Evolutionary conservation across 352 stramenopile genomes (phyloP).

Genomic region (Salisapilia sapeloensis): DNA sequence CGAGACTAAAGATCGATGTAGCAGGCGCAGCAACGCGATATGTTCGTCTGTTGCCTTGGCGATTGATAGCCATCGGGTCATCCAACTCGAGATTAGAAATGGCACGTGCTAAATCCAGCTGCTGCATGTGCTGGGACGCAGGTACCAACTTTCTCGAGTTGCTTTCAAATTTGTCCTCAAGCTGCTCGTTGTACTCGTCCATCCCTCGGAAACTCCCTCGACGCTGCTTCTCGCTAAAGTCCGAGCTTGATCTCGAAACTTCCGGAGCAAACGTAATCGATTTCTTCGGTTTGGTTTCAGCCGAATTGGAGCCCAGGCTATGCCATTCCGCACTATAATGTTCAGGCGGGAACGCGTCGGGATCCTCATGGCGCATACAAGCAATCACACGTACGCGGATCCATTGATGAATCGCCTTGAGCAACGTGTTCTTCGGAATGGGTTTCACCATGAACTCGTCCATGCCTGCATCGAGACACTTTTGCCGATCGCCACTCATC

Average conservation of each 20-base stretch:
- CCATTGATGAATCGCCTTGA: constrained; percentile 48
- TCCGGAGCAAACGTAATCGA: too few species aligned
- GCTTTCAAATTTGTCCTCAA: too few species aligned
- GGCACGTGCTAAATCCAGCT: constrained; percentile 49
- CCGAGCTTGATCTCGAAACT: too few species aligned
- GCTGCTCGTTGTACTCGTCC: too few species aligned
- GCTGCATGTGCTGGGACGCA: constrained; percentile 58
- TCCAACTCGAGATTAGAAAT: constrained; percentile 70
- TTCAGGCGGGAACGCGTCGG: too few species aligned
- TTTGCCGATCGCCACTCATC: constrained; percentile 61
- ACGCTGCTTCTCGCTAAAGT: too few species aligned
- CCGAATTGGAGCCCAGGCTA: too few species aligned
- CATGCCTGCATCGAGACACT: constrained; percentile 47
- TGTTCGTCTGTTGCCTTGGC: constrained; percentile 24
- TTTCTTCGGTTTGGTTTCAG: too few species aligned
- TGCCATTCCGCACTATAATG: too few species aligned
- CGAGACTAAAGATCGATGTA: constrained; percentile 57
- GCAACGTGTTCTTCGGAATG: constrained; percentile 45
- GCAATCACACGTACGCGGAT: constrained; percentile 43
- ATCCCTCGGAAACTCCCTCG: too few species aligned
- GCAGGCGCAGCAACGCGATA: constrained; percentile 23
- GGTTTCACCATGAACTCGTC: constrained; percentile 71
- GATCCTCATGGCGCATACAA: too few species aligned
- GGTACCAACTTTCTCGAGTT: constrained; percentile 31
- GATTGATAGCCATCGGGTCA: constrained; percentile 50